Base-by-base conservation (phyloP, 139 green algal species). In the Picochlorum sp. region DNA sequence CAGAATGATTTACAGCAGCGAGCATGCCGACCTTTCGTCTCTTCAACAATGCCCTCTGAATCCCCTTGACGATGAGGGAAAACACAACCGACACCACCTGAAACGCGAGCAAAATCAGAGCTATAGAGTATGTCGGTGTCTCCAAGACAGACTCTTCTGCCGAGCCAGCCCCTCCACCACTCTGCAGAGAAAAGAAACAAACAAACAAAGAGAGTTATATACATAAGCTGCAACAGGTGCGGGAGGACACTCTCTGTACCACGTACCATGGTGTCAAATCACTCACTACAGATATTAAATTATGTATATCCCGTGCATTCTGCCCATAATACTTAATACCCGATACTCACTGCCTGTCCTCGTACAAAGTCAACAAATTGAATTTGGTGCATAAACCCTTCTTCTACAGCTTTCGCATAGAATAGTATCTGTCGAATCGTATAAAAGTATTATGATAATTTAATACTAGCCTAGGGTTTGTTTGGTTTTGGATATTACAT, bases 71-170 rank as follows among this genome's bases (percentile, higher is more conserved):
- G 15, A 65, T 65, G 15, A 24, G 21, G 8, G 20, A 32, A 20
- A 65, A 65, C 13, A 65, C 13, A 15, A 65, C 57, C 13, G 58
- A 65, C 9, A 52, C 21, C 18, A 50, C 41, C 21, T 57, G 58
- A 8, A 65, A 21, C 20, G 13, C 13, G 1, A 65, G 41, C 6
- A 65, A 65, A 15, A 65, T 23, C 6, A 65, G 9, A 51, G 58
- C 41, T 18, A 65, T 28, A 24, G 13, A 18, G 13, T 26, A 45
- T 16, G 58, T 65, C 6, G 58, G 44, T 16, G 58, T 65, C 23
- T 65, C 58, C 13, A 65, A 23, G 2, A 65, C 15, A 26, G 34
- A 41, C 34, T 20, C 23, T 30, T 65, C 58, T 0, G 20, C 18
- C n/a, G 13, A 32, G 5, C n/a, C 58, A 57, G 7, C n/a, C 26